phyloP scores from a whole-genome alignment of 1,284 basidiomycete genomes.

The Dichomitus squalens region DNA sequence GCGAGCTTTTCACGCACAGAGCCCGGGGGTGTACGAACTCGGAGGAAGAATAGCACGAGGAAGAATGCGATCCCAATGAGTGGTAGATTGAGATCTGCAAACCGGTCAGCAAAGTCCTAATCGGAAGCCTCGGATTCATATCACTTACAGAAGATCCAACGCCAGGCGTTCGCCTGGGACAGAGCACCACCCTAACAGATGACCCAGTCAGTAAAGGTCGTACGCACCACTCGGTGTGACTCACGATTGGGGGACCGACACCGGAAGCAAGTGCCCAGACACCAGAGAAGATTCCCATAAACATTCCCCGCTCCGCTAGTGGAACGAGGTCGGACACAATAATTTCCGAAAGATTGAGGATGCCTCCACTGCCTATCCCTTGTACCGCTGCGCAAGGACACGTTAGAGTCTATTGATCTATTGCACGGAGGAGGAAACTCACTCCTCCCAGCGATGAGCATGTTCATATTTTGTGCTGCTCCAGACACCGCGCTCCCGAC shows the following conservation, averaged over 20 bases:
- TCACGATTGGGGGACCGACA: constrained; percentile 6
- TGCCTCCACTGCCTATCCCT: constrained; percentile 48
- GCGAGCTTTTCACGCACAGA: neutral
- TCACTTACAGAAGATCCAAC: constrained; percentile 16
- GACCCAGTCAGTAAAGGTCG: neutral
- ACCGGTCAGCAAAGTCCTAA: neutral
- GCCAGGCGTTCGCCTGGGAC: constrained; percentile 3
- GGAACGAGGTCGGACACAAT: constrained; percentile 42
- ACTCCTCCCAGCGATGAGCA: constrained; percentile 30
- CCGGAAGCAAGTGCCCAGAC: constrained; percentile 12
- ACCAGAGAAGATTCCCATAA: constrained; percentile 3
- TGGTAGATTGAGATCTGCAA: constrained; percentile 12
- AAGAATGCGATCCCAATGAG: constrained; percentile 5
- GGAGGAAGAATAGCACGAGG: neutral
- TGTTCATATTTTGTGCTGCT: constrained; percentile 36
- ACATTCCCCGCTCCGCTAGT: constrained; percentile 8
- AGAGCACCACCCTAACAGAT: constrained; percentile 7
- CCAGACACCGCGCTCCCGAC: constrained; percentile 38
- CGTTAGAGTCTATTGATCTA: neutral
- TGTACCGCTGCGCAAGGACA: constrained; percentile 38
- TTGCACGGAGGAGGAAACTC: neutral
- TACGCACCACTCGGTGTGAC: neutral
- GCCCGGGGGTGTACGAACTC: neutral
- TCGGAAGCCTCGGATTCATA: neutral
- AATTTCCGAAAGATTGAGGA: constrained; percentile 41